Evolutionary conservation across 2,329 filamentous ascomycete species (phyloP).

Genomic region (Hypoxylon sp.): DNA sequence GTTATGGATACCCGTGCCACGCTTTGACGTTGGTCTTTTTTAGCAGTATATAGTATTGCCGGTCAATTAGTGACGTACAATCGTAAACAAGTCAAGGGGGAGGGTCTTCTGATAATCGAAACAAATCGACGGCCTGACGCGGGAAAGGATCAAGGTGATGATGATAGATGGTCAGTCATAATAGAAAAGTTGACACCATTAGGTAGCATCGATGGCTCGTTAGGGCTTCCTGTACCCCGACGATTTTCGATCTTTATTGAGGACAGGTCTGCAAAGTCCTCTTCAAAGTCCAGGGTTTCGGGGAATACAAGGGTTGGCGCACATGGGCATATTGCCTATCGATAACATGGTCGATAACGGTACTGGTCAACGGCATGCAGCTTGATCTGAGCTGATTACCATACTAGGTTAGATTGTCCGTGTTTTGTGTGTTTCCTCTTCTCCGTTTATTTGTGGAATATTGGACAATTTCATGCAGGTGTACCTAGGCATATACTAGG

Average conservation of each 20-base stretch:
- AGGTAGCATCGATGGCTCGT: conserved; percentile 25
- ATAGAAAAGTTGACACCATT: conserved; percentile 23
- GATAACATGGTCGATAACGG: conserved; percentile 5
- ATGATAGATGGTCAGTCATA: conserved; percentile 14
- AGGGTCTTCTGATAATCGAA: conserved; percentile 1
- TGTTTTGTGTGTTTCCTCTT: conserved; percentile 6
- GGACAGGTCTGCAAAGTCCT: conserved; percentile 18
- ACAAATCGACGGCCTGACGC: neutral
- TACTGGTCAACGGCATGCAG: neutral
- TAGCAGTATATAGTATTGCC: neutral
- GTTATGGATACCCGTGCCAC: neutral
- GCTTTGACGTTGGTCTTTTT: conserved; percentile 5
- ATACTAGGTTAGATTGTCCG: conserved; percentile 15
- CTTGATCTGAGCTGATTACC: conserved; percentile 20
- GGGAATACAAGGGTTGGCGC: conserved; percentile 13
- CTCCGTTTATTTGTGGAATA: conserved; percentile 8
- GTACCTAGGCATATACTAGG: neutral
- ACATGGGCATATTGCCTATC: conserved; percentile 35
- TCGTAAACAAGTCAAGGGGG: neutral
- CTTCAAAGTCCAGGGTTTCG: neutral
- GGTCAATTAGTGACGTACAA: neutral
- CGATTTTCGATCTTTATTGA: conserved; percentile 34
- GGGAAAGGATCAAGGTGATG: conserved; percentile 23
- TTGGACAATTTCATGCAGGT: neutral
- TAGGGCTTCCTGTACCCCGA: conserved; percentile 23